Evolutionary conservation across 2,329 filamentous ascomycete genomes (phyloP), one percentile per base, ranked within the genome.

Genomic region (Byssoonygena ceratinophila): DNA sequence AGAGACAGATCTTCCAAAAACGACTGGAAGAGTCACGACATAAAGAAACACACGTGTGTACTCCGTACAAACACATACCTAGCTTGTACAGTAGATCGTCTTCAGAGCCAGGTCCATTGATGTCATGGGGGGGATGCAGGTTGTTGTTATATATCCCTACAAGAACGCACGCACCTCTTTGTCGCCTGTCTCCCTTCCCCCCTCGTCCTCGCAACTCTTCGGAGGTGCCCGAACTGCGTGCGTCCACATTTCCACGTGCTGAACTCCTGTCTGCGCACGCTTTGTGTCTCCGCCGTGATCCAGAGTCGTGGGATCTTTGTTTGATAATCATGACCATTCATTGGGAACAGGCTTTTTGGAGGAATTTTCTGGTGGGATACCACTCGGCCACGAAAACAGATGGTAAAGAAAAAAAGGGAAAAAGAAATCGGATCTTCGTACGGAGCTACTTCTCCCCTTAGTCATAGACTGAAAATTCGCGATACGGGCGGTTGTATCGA

Each of bases 401-500:
- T 44, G 22, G 14, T 4, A 29, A 11, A 27, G 18, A 9, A 44
- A 44, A 44, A 29, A 44, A 20, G 18, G 14, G 23, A 44, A 27
- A 16, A 11, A n/a, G 16, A 20, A 34, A 34, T 46, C 44, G 25
- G 5, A 46, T 20, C 20, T 36, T 11, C 16, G 4, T 37, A 18
- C 45, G 29, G 29, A 47, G 45, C 36, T 36, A 47, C 34, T 46
- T 29, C 29, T 45, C 34, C 5, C 39, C 14, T 34, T 37, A 29
- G 29, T 23, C 45, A 37, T 31, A n/a, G 9, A 6, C 16, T 25
- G 12, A 7, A 25, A 22, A 36, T 36, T 47, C 18, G 45, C 16
- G 29, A 47, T 36, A 47, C 45, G 22, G 22, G 29, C 45, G 45
- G 45, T 82, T 59, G 76, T 76, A 27, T 69, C 66, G 59, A 79